phyloP scores from a whole-genome alignment of 371 early-diverging fungal species.

The Mucor irregularis region DNA sequence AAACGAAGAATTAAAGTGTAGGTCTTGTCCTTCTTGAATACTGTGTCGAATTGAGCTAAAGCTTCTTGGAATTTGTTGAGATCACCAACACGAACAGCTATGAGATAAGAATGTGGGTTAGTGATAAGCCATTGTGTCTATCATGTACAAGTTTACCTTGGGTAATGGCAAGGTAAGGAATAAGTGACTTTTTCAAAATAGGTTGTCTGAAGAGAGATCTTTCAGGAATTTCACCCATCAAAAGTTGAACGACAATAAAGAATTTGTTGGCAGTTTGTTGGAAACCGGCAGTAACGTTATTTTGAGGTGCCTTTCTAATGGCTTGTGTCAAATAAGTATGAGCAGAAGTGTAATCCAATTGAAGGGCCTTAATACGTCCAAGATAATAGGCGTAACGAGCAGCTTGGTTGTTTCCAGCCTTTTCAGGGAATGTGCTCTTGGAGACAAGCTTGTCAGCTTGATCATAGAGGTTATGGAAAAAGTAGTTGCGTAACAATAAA shows the following conservation, averaged over 20 bases:
- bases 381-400: conserved; percentile 96
- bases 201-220: conserved; percentile 89
- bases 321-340: conserved; percentile 89
- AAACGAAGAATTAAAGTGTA: conserved; percentile 89
- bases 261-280: conserved; percentile 93
- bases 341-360: conserved; percentile 92
- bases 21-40: conserved; percentile 87
- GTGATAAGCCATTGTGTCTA: not conserved
- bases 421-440: conserved; percentile 90
- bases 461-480: conserved; percentile 90
- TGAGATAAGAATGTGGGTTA: not conserved
- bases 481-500: conserved; percentile 85
- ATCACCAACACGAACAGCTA: conserved; percentile 94
- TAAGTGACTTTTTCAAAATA: conserved; percentile 77
- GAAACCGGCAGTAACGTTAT: conserved; percentile 87
- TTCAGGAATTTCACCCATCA: conserved; percentile 98
- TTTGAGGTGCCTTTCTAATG: conserved; percentile 93
- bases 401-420: conserved; percentile 89
- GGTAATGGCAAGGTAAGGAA: conserved; percentile 91
- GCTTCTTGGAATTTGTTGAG: conserved; percentile 90
- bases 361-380: conserved; percentile 93
- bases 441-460: conserved; percentile 95
- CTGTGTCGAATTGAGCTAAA: conserved; percentile 68
- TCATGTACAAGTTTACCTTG: conserved; percentile 59
- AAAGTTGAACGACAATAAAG: conserved; percentile 91